phyloP scores from a whole-genome alignment of 2,329 filamentous ascomycete species.

The Apiospora phragmitis region DNA sequence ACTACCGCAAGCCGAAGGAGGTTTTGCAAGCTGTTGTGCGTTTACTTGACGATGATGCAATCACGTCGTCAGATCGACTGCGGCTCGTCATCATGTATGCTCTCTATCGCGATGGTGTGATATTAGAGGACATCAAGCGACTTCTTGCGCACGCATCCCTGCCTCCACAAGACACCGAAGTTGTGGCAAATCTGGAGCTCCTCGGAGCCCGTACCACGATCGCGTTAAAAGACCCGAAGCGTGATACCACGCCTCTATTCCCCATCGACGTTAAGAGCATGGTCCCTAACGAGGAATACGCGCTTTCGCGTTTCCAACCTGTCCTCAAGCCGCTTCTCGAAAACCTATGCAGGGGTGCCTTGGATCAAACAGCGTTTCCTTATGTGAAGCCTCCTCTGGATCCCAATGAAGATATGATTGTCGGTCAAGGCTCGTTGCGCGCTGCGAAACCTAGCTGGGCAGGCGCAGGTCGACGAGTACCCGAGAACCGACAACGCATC shows the following conservation, averaged over 20 bases:
- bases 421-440: constrained; percentile 74
- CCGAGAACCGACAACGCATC: constrained; percentile 84
- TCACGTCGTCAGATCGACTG: constrained; percentile 72
- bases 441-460: constrained; percentile 96
- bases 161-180: constrained; percentile 69
- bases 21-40: constrained; percentile 82
- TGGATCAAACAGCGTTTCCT: constrained; percentile 69
- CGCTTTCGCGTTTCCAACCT: constrained; percentile 84
- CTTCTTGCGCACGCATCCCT: constrained; percentile 82
- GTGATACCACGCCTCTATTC: constrained; percentile 68
- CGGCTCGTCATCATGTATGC: constrained; percentile 85
- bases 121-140: constrained; percentile 80
- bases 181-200: constrained; percentile 76
- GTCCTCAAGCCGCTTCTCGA: constrained; percentile 83
- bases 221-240: constrained; percentile 73
- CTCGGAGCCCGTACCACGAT: constrained; percentile 74
- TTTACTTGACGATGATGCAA: constrained; percentile 80
- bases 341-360: constrained; percentile 62
- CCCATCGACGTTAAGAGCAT: constrained; percentile 59
- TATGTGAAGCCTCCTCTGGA: constrained; percentile 72
- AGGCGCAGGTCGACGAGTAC: constrained; percentile 70
- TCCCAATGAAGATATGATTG: constrained; percentile 57
- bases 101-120: constrained; percentile 81
- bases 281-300: constrained; percentile 71
- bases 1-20: constrained; percentile 87